Evolutionary conservation across 2,329 filamentous ascomycete species (phyloP), one percentile per base, ranked within the genome.

Genomic region (Tolypocladium amazonense): DNA sequence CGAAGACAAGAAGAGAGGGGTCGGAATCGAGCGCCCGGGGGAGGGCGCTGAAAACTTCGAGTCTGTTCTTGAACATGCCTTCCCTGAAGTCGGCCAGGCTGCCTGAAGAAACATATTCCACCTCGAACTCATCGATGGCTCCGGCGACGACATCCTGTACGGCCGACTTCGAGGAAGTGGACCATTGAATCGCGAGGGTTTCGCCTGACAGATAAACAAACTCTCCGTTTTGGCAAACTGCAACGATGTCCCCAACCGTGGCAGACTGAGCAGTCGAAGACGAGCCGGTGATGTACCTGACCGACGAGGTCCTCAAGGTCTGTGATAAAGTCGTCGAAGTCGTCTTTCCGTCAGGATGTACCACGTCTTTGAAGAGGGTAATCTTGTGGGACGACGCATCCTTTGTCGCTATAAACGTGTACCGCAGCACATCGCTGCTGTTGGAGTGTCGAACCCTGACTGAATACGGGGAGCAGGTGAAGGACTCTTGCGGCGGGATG

Each of bases 401-500:
- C 60, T 75, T 73, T 1, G 81, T 86, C 9, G 84, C 81, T 50
- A 82, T 78, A 65, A 87, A 88, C 3, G 85, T 88, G 66, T 84
- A 84, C 65, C 85, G 79, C 47, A 79, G 76, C 38, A 82, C 73
- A 61, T 79, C 77, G 63, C 72, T 78, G 59, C 72, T 75, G 27
- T 76, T 76, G 14, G 78, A 70, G 54, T 75, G 75, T 65, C 82
- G 78, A 62, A 79, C 75, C 64, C 83, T 78, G 50, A 86, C 70
- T 20, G 85, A 88, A 69, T 78, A 80, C 25, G 84, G 81, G 11
- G 84, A 72, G 70, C 85, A 87, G 58, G 83, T 83, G 69, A 88
- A 86, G 57, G 77, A 79, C 58, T 85, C 81, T 70, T 87, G 83
- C 1, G 85, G 86, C 33, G 85, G 82, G 62, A 88, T 81, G 27